A percentile compares a stretch with the other conserved stretches of the same genome.
These are phyloP conservation scores for Kalmusia sp. DNA, from an alignment of 2,329 filamentous ascomycete genomes.

Conservation along the genomic window DNA sequence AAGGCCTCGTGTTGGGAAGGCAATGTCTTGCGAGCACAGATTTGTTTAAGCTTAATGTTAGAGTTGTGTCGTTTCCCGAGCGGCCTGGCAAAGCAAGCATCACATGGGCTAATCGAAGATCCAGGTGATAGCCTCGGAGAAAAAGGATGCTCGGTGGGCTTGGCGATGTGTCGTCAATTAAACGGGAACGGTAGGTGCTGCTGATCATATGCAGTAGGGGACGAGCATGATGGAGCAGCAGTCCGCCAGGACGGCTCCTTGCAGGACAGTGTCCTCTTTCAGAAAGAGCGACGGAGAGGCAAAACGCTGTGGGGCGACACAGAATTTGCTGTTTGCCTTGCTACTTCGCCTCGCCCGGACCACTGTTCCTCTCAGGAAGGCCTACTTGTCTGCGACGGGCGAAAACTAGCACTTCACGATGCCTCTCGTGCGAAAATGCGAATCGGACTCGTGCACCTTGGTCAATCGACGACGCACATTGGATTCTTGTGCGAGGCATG, in stretches of 20 bases:
- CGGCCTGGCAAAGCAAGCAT: not conserved
- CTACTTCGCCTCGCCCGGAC: not conserved
- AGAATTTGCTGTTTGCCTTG: not conserved
- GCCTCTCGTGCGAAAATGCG: constrained; percentile 2
- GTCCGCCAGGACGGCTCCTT: not conserved
- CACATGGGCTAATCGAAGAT: not conserved
- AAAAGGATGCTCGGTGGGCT: not conserved
- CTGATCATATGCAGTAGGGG: not conserved
- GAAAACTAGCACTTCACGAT: not conserved
- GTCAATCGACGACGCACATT: not conserved
- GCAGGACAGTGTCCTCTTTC: not conserved
- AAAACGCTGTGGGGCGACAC: not conserved
- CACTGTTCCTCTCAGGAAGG: not conserved
- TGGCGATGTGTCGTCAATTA: not conserved
- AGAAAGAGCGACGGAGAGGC: not conserved
- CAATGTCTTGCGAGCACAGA: not conserved
- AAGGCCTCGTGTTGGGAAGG: not conserved
- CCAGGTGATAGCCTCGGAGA: not conserved
- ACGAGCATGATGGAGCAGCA: not conserved
- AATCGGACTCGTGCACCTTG: not conserved
- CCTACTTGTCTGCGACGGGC: not conserved
- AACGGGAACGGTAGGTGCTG: not conserved
- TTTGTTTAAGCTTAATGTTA: constrained; percentile 9
- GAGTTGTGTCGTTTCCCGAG: not conserved
- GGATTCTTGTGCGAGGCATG: not conserved